A percentile compares a stretch with the other conserved stretches of the same genome.
Evolutionary conservation across 192 early-diverging fungal genomes (phyloP).

Genomic region (Linnemannia schmuckeri): DNA sequence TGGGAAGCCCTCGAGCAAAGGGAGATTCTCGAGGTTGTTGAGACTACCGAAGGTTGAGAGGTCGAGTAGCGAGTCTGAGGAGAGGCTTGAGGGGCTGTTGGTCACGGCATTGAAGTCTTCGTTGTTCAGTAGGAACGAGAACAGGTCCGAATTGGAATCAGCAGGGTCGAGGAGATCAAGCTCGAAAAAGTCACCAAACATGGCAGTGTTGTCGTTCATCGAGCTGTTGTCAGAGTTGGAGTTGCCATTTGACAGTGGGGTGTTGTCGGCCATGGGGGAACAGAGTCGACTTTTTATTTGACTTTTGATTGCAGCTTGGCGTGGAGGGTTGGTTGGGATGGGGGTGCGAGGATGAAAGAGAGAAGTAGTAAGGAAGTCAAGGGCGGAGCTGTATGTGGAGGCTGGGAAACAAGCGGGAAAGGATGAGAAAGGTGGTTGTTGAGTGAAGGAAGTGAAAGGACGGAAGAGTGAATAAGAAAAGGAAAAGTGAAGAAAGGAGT

Average conservation of each 20-base stretch:
- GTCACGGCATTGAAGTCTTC: constrained; percentile 17
- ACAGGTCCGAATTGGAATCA: constrained; percentile 15
- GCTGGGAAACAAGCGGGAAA: background rate
- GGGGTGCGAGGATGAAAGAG: background rate
- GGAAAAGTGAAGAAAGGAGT: background rate
- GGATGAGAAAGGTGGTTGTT: background rate
- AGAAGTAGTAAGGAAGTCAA: background rate
- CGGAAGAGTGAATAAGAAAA: background rate
- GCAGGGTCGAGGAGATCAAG: constrained; percentile 36
- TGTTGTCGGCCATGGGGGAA: background rate
- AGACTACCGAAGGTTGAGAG: background rate
- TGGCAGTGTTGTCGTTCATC: constrained; percentile 19
- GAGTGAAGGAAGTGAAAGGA: background rate
- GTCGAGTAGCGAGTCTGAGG: background rate
- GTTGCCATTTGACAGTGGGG: background rate
- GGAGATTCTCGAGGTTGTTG: background rate
- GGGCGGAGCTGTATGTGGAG: background rate
- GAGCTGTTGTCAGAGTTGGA: background rate
- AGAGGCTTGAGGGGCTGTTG: background rate
- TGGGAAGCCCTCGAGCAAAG: background rate
- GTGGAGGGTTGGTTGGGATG: background rate
- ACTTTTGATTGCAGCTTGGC: background rate
- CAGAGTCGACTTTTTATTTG: background rate
- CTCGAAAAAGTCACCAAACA: constrained; percentile 40
- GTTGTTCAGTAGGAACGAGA: constrained; percentile 29